Evolutionary conservation across 2,329 filamentous ascomycete genomes (phyloP).

Genomic region (Drechslerella coelobrocha): DNA sequence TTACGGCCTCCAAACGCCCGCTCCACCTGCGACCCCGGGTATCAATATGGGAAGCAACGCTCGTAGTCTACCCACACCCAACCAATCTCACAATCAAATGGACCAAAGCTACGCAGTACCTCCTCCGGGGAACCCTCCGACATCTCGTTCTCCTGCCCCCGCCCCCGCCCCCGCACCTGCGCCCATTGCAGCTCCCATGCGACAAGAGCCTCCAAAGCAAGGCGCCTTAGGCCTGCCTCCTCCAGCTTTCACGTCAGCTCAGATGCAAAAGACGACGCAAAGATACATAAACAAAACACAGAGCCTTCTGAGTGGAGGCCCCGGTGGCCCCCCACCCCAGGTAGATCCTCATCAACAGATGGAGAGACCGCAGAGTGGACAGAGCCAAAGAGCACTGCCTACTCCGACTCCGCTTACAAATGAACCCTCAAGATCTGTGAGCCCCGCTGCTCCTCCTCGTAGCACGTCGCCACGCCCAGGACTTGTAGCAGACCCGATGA

Average conservation of each 20-base stretch:
- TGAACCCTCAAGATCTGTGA: conserved; percentile 20
- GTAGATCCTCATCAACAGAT: conserved; percentile 54
- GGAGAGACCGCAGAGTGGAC: conserved; percentile 45
- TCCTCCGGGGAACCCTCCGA: conserved; percentile 59
- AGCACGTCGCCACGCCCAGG: conserved; percentile 18
- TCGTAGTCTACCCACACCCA: conserved; percentile 10
- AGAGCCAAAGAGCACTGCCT: conserved; percentile 39
- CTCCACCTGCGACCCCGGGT: conserved; percentile 61
- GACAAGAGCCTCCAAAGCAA: conserved; percentile 66
- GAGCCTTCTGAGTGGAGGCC: conserved; percentile 69
- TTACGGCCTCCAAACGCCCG: conserved; percentile 88
- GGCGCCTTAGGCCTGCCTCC: conserved; percentile 77
- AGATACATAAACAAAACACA: conserved; percentile 84
- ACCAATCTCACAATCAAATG: conserved; percentile 21
- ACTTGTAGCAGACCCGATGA: conserved; percentile 35
- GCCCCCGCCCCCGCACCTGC: conserved; percentile 25
- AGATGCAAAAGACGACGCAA: conserved; percentile 94
- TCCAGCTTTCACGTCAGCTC: conserved; percentile 87
- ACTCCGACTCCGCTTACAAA: conserved; percentile 16
- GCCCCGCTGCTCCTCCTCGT: conserved; percentile 14
- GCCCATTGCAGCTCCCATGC: conserved; percentile 51
- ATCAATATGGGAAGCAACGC: conserved; percentile 52
- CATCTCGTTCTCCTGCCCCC: conserved; percentile 52
- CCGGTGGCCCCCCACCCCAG: conserved; percentile 58
- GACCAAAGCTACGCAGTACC: conserved; percentile 46